These are phyloP conservation scores for Carpinus fangiana DNA, from an alignment of 306 rosid genomes.

Conservation along the genomic window DNA sequence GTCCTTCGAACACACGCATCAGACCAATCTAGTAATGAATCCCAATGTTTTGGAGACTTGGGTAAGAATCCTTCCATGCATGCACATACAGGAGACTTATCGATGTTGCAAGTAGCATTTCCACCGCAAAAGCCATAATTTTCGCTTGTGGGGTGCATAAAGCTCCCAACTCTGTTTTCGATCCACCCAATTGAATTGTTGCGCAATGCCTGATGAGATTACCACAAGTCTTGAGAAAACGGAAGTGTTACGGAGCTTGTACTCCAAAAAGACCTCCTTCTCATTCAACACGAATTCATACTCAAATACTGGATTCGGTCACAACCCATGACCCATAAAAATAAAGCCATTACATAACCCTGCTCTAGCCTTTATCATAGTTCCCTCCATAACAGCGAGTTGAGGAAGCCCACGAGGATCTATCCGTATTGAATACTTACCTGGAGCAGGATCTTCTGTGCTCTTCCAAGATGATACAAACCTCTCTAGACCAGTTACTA, in stretches of 20 bases:
- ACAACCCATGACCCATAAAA: background rate
- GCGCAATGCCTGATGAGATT: background rate
- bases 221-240: slow-evolving; percentile 19
- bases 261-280: slow-evolving; percentile 9
- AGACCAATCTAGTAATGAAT: slow-evolving; percentile 13
- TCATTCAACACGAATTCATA: slow-evolving; percentile 3
- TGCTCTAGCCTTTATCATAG: background rate
- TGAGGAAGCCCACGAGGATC: background rate
- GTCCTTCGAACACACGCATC: slow-evolving; percentile 33
- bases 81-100: slow-evolving; percentile 17
- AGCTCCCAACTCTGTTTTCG: slow-evolving; percentile 19
- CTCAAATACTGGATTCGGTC: background rate
- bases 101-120: slow-evolving; percentile 19
- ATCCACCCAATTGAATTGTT: slow-evolving; percentile 28
- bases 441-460: background rate
- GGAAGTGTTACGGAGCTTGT: background rate
- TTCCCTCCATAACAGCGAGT: background rate
- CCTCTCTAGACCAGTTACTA: background rate
- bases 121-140: slow-evolving; percentile 30
- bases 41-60: background rate
- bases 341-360: background rate
- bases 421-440: background rate
- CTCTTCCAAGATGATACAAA: background rate
- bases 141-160: slow-evolving; percentile 14
- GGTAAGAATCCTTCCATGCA: slow-evolving; percentile 27